Evolutionary conservation across 257 asterid species (phyloP).

Genomic region (Rehmannia glutinosa): DNA sequence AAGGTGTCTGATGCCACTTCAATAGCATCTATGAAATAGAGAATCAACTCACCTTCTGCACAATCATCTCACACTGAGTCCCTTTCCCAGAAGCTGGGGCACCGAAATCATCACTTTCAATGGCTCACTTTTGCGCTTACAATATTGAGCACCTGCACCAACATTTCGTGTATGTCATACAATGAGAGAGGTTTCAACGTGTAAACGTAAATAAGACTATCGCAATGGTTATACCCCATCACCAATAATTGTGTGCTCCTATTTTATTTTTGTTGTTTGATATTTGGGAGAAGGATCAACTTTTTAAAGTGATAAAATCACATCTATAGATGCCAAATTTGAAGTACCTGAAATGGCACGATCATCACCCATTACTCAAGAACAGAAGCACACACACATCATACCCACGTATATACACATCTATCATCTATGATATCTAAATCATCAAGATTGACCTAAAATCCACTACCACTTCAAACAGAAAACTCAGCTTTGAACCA

Average conservation of each 20-base stretch:
- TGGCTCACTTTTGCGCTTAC: slow-evolving; percentile 56
- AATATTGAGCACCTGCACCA: slow-evolving; percentile 45
- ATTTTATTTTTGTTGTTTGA: not conserved
- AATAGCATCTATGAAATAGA: not conserved
- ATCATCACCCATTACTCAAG: not conserved
- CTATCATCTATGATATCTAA: too few relatives aligned
- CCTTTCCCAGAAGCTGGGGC: slow-evolving; percentile 99
- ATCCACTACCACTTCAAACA: slow-evolving; percentile 9
- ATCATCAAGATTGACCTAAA: not conserved
- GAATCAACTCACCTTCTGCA: slow-evolving; percentile 53
- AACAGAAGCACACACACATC: not conserved
- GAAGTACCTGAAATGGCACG: not conserved
- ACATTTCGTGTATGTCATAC: slow-evolving; percentile 1
- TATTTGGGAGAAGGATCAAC: not conserved
- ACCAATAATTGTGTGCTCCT: not conserved
- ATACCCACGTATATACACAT: not conserved
- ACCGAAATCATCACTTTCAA: slow-evolving; percentile 95
- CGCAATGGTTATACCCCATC: not conserved
- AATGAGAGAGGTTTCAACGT: slow-evolving; percentile 2
- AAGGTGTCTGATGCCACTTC: not conserved
- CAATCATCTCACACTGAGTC: slow-evolving; percentile 91
- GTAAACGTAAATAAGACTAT: not conserved
- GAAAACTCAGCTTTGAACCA: too few relatives aligned
- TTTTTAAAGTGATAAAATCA: not conserved
- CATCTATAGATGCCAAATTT: not conserved